Conservation (phyloP, 768 basidiomycete genomes). For the Cyathus striatus region DNA sequence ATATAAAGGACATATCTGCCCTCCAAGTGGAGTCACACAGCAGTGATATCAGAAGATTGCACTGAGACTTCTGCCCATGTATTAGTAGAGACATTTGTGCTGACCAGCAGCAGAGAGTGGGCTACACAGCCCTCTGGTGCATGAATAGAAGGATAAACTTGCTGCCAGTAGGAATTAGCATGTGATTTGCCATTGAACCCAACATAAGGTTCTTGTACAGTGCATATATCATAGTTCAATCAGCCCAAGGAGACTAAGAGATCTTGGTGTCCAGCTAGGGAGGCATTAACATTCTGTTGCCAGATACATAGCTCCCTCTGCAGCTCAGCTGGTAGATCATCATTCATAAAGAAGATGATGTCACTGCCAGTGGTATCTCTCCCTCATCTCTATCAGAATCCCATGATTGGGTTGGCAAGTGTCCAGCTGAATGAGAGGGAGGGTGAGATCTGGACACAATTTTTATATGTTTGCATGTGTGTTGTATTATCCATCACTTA, state of each 20-base stretch:
- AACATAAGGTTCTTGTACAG: constrained; percentile 33
- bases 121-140: constrained; percentile 1
- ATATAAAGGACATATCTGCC: constrained; percentile 18
- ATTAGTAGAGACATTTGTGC: constrained; percentile 8
- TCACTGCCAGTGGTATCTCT: too few relatives aligned
- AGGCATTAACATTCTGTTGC: not conserved
- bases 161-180: constrained; percentile 4
- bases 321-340: not conserved
- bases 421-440: too few relatives aligned
- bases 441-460: too few relatives aligned
- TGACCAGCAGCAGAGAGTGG: constrained; percentile 14
- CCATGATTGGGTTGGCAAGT: too few relatives aligned
- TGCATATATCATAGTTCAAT: constrained; percentile 22
- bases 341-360: too few relatives aligned
- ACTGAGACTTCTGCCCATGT: constrained; percentile 15
- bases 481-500: too few relatives aligned
- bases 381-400: too few relatives aligned
- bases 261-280: not conserved
- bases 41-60: constrained; percentile 16
- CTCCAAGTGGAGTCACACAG: constrained; percentile 10
- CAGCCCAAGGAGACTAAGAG: not conserved
- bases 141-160: constrained; percentile 8
- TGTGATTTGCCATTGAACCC: constrained; percentile 13
- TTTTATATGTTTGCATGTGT: too few relatives aligned
- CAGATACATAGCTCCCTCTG: not conserved